A percentile compares a stretch with the other conserved stretches of the same genome.
Evolutionary conservation across 768 basidiomycete species (phyloP).

Genomic region (Hericium rajendrae): DNA sequence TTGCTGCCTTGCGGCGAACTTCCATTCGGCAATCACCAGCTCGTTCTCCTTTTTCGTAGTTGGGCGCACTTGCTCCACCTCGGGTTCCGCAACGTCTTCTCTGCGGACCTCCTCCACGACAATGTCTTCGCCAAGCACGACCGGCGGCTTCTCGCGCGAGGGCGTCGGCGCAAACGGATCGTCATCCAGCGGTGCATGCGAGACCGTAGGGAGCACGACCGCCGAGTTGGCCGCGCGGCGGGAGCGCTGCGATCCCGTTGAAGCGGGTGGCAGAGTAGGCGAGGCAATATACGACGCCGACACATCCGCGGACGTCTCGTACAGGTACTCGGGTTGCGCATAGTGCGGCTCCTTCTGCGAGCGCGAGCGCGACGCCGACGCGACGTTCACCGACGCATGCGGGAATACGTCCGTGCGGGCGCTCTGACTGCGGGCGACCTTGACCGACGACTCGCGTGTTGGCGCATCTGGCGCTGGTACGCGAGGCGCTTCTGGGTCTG

Average conservation of each 20-base stretch:
- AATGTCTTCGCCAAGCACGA: constrained; percentile 19
- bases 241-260: constrained; percentile 17
- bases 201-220: constrained; percentile 34
- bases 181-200: constrained; percentile 38
- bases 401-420: constrained; percentile 41
- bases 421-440: constrained; percentile 41
- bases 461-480: constrained; percentile 73
- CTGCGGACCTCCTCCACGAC: neutral
- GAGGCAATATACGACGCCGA: constrained; percentile 27
- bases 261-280: constrained; percentile 17
- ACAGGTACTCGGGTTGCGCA: constrained; percentile 60
- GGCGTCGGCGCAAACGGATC: constrained; percentile 63
- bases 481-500: constrained; percentile 76
- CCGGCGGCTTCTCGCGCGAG: constrained; percentile 17
- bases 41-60: constrained; percentile 6
- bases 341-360: constrained; percentile 37
- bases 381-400: constrained; percentile 22
- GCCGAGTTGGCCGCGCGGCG: constrained; percentile 34
- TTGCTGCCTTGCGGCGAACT: constrained; percentile 29
- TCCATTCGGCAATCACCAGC: constrained; percentile 20
- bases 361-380: constrained; percentile 26
- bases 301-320: constrained; percentile 62
- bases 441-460: constrained; percentile 24
- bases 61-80: constrained; percentile 3
- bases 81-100: neutral